A percentile compares a stretch with the other conserved stretches of the same genome.
Evolutionary conservation across 805 yeast species (phyloP).

Genomic region (Kodamaea restingae): DNA sequence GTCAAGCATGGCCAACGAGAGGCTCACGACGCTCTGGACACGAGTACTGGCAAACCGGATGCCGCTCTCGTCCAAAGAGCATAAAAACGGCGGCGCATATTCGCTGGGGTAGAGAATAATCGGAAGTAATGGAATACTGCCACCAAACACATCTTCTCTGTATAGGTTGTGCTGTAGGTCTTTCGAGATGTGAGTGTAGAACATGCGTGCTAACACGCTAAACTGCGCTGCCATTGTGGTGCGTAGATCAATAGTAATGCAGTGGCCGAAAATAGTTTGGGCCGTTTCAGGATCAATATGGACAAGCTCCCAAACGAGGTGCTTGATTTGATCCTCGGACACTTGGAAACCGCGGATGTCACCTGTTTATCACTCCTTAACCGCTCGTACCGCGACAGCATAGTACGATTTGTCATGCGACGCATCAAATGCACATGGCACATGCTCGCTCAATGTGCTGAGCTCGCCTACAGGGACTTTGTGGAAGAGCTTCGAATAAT

Average conservation of each 20-base stretch:
- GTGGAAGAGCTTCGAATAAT: conserved; percentile 25
- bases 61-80: conserved; percentile 12
- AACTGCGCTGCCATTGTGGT: neutral
- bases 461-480: conserved; percentile 1
- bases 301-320: conserved; percentile 7
- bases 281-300: neutral
- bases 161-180: conserved; percentile 5
- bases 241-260: neutral
- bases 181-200: conserved; percentile 4
- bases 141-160: conserved; percentile 1
- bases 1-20: conserved; percentile 15
- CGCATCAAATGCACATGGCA: conserved; percentile 26
- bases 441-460: neutral
- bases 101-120: conserved; percentile 20
- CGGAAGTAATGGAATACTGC: conserved; percentile 11
- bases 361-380: conserved; percentile 15
- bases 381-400: conserved; percentile 15
- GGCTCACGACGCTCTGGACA: neutral
- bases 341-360: conserved; percentile 10
- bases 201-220: neutral
- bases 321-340: conserved; percentile 8
- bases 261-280: conserved; percentile 1
- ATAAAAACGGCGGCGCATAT: conserved; percentile 25
- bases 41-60: neutral
- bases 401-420: conserved; percentile 18